These are phyloP conservation scores for Monascus ruber DNA, from an alignment of 2,329 filamentous ascomycete genomes.

Conservation along the genomic window DNA sequence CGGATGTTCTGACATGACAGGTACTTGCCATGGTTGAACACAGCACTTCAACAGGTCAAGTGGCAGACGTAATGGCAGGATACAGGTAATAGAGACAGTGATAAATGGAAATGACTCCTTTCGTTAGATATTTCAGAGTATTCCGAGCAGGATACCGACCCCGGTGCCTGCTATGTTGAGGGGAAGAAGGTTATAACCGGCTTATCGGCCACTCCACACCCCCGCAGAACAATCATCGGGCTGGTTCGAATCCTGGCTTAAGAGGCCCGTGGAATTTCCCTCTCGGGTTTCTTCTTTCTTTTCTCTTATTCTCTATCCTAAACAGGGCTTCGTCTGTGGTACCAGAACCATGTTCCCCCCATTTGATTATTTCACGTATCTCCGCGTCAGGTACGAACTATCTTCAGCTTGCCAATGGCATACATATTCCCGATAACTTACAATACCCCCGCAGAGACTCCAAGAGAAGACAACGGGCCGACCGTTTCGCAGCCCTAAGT, in stretches of 20 bases:
- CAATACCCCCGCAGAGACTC: conserved; percentile 45
- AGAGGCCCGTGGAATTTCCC: neutral
- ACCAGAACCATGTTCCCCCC: conserved; percentile 36
- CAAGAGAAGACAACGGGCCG: conserved; percentile 66
- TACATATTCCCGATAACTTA: neutral
- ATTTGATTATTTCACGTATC: conserved; percentile 59
- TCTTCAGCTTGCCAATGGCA: neutral
- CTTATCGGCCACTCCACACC: neutral
- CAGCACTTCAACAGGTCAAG: too few species aligned
- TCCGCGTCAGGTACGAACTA: conserved; percentile 53
- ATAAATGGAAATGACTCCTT: too few species aligned
- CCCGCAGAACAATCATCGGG: neutral
- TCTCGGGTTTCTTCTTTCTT: neutral
- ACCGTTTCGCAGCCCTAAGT: conserved; percentile 57
- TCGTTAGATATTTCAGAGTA: too few species aligned
- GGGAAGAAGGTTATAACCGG: neutral
- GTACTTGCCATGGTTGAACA: too few species aligned
- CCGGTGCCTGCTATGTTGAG: neutral
- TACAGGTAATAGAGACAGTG: too few species aligned
- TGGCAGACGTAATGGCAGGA: too few species aligned
- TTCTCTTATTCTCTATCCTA: conserved; percentile 1
- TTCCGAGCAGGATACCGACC: neutral
- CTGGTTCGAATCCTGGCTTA: neutral
- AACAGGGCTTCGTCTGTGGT: neutral
- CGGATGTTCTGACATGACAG: too few species aligned